Evolutionary conservation across 495 filamentous ascomycete species (phyloP).

Genomic region (Hyaloscypha bicolor): DNA sequence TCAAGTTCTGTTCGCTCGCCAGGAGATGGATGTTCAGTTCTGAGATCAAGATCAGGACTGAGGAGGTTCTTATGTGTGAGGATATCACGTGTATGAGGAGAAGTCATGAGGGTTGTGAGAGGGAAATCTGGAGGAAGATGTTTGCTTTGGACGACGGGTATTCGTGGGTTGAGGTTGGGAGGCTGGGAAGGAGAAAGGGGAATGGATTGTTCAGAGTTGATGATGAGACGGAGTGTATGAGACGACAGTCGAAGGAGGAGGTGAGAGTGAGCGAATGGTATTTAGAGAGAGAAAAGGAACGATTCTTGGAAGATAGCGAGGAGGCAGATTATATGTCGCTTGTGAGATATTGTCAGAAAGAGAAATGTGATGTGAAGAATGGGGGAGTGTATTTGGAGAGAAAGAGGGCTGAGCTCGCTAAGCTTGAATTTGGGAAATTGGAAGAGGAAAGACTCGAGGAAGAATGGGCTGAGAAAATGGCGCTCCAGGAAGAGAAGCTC

Average conservation of each 20-base stretch:
- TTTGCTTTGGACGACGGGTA: neutral
- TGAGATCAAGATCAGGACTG: constrained; percentile 7
- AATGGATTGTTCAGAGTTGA: neutral
- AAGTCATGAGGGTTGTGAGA: constrained; percentile 47
- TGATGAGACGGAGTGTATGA: neutral
- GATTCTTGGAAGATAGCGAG: neutral
- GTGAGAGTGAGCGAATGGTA: neutral
- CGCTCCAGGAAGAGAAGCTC: neutral
- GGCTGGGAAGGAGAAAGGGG: neutral
- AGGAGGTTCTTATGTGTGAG: neutral
- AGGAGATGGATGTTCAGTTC: constrained; percentile 14
- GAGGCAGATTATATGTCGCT: neutral
- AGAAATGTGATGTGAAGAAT: neutral
- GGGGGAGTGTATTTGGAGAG: neutral
- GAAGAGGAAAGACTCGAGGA: neutral
- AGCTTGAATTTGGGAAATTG: neutral
- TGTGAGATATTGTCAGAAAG: neutral
- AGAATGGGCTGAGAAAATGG: neutral
- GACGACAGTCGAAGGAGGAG: neutral
- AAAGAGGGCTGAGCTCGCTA: neutral
- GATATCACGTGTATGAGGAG: neutral
- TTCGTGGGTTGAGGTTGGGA: neutral
- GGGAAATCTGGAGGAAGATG: neutral
- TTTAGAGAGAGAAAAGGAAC: neutral
- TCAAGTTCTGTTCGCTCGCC: constrained; percentile 9